Conservation (phyloP, 805 yeast genomes). For the Grigorovia jiainica region DNA sequence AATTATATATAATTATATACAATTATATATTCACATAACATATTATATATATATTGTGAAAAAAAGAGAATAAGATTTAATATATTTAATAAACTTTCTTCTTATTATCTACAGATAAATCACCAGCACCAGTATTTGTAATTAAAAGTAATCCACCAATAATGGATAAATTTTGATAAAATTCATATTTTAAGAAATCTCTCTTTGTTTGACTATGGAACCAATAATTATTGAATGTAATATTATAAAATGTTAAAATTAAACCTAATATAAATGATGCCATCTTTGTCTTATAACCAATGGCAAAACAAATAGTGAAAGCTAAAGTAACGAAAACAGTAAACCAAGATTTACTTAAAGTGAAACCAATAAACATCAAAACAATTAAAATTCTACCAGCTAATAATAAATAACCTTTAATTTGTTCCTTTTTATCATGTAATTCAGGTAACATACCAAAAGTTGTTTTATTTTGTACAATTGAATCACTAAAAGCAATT, state of each 20-base stretch:
- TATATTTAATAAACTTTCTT: slow-evolving; percentile 63
- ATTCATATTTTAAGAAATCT: slow-evolving; percentile 86
- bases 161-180: slow-evolving; percentile 87
- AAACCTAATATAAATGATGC: slow-evolving; percentile 67
- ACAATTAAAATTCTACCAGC: slow-evolving; percentile 87
- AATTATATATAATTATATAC: too few relatives aligned
- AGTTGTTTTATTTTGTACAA: slow-evolving; percentile 64
- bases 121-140: slow-evolving; percentile 95
- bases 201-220: slow-evolving; percentile 56
- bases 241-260: slow-evolving; percentile 64
- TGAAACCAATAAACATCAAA: slow-evolving; percentile 76
- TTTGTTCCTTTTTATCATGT: slow-evolving; percentile 50
- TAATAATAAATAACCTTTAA: slow-evolving; percentile 71
- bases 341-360: slow-evolving; percentile 66
- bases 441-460: slow-evolving; percentile 40
- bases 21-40: too few relatives aligned
- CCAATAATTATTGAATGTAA: slow-evolving; percentile 86
- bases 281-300: slow-evolving; percentile 89
- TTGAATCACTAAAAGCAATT: slow-evolving; percentile 78
- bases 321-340: slow-evolving; percentile 55
- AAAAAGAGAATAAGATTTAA: too few relatives aligned
- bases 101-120: slow-evolving; percentile 87
- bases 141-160: slow-evolving; percentile 88
- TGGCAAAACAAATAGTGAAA: slow-evolving; percentile 71
- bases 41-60: too few relatives aligned